These are phyloP conservation scores for Litsea cubeba DNA, from an alignment of 164 flowering plant genomes.

Conservation along the genomic window DNA sequence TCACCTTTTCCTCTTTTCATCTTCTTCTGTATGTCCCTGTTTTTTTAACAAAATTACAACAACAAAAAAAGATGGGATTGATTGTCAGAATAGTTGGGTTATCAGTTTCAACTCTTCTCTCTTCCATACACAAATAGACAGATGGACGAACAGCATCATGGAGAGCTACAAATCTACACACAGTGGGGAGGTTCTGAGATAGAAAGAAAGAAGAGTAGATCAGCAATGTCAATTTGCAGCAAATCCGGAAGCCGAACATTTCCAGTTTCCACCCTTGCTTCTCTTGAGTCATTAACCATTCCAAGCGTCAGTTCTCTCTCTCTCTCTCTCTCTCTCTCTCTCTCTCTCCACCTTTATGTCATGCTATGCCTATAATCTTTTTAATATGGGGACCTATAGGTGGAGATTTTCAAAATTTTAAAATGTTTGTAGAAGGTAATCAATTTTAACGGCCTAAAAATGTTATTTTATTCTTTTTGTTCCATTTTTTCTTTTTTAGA, in stretches of 20 bases:
- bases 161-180: not conserved
- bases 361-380: too few species aligned
- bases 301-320: slow-evolving; percentile 28
- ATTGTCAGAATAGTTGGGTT: not conserved
- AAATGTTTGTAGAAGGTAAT: too few species aligned
- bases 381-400: too few species aligned
- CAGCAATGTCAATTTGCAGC: not conserved
- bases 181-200: not conserved
- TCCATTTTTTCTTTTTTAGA: too few species aligned
- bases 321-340: slow-evolving; percentile 4
- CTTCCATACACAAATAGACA: not conserved
- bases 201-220: not conserved
- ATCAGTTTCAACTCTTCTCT: not conserved
- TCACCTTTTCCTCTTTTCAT: not conserved
- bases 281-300: slow-evolving; percentile 48
- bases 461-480: too few species aligned
- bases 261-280: slow-evolving; percentile 41
- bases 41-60: not conserved
- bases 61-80: not conserved
- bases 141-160: not conserved
- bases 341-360: too few species aligned
- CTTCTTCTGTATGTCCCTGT: not conserved
- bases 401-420: too few species aligned
- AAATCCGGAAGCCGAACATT: slow-evolving; percentile 12
- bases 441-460: too few species aligned